Evolutionary conservation across 345 rosid genomes (phyloP).

Genomic region (Theobroma cacao): DNA sequence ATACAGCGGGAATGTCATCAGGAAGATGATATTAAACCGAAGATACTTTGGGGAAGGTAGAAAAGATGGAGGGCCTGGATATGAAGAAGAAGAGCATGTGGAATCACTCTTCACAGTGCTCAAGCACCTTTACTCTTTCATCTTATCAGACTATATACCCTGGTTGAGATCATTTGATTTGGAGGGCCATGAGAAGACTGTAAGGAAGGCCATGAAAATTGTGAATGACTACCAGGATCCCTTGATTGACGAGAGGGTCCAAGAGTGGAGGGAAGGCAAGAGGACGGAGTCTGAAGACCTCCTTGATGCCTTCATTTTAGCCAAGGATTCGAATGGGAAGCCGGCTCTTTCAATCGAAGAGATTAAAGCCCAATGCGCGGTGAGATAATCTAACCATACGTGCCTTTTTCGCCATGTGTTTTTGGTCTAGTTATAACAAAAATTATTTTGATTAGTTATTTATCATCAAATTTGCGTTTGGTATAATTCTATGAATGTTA

Average conservation of each 20-base stretch:
- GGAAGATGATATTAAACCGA: constrained; percentile 23
- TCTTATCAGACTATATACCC: not conserved
- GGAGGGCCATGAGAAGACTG: constrained; percentile 3
- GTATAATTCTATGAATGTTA: not conserved
- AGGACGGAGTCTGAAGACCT: constrained; percentile 4
- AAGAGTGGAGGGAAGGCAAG: not conserved
- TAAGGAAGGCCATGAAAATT: not conserved
- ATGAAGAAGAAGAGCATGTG: constrained; percentile 26
- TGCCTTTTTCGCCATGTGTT: no score
- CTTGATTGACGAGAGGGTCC: not conserved
- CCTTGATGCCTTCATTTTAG: constrained; percentile 1
- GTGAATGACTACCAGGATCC: not conserved
- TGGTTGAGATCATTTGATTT: not conserved
- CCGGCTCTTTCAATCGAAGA: not conserved
- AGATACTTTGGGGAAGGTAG: constrained; percentile 16
- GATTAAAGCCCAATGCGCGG: constrained; percentile 5
- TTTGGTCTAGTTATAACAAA: no score
- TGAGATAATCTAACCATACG: not conserved
- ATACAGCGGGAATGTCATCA: not conserved
- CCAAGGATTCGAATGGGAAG: not conserved
- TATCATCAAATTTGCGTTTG: no score
- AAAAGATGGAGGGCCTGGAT: constrained; percentile 24
- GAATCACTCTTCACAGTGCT: not conserved
- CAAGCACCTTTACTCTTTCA: not conserved
- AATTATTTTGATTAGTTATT: no score